Percentiles rank a stretch among this genome's conserved stretches.
These are phyloP conservation scores for Coemansia sp. DNA, from an alignment of 192 early-diverging fungal genomes.

Conservation along the genomic window DNA sequence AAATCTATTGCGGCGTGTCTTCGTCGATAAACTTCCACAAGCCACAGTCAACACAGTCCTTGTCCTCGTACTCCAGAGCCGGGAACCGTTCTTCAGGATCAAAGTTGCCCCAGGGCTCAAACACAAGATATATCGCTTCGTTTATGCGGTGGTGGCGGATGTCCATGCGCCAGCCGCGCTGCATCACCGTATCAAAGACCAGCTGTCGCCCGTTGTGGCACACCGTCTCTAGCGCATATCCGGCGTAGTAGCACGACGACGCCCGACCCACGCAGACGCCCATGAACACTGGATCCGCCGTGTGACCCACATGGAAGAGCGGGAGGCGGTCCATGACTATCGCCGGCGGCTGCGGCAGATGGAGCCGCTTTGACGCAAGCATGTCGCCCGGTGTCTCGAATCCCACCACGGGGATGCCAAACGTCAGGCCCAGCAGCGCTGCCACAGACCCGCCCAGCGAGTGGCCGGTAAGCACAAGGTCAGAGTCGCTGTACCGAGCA, in stretches of 20 bases:
- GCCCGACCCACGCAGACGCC: constrained; percentile 75
- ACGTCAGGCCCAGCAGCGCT: constrained; percentile 75
- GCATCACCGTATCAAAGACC: constrained; percentile 68
- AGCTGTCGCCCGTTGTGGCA: constrained; percentile 80
- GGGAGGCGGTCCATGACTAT: constrained; percentile 61
- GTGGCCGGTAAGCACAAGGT: constrained; percentile 84
- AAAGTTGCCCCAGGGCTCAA: constrained; percentile 48
- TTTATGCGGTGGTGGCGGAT: constrained; percentile 79
- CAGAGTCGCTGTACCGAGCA: constrained; percentile 64
- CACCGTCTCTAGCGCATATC: constrained; percentile 75
- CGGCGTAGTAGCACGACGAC: constrained; percentile 67
- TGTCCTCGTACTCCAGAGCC: constrained; percentile 31
- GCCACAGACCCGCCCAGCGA: constrained; percentile 81
- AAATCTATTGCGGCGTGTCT: constrained; percentile 37
- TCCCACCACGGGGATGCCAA: constrained; percentile 76
- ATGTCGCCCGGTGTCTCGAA: constrained; percentile 86
- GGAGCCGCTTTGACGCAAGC: constrained; percentile 73
- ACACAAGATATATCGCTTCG: constrained; percentile 67
- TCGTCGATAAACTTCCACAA: constrained; percentile 71
- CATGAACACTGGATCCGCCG: constrained; percentile 87
- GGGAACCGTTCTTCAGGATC: constrained; percentile 42
- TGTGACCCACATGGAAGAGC: constrained; percentile 91
- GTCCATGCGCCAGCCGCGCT: constrained; percentile 65
- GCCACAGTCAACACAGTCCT: constrained; percentile 76
- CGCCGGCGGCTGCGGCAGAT: constrained; percentile 67